These are phyloP conservation scores for Athelia sp. DNA, from an alignment of 1,284 basidiomycete genomes.

Conservation along the genomic window DNA sequence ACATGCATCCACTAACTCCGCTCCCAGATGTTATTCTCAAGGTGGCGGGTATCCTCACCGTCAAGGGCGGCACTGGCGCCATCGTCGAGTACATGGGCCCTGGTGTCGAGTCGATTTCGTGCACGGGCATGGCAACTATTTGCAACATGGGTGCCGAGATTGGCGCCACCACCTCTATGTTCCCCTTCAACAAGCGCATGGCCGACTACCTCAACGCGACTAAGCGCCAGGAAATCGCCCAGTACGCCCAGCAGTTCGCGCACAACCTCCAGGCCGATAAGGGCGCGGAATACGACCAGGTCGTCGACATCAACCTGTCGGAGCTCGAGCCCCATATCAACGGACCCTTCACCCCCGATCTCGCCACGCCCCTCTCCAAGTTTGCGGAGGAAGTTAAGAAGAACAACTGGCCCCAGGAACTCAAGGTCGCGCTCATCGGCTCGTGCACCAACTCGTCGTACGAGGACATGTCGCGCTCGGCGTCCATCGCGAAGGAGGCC, in stretches of 20 bases:
- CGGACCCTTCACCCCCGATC: slow-evolving; percentile 96
- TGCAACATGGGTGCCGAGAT: slow-evolving; percentile 99
- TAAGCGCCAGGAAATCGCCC: slow-evolving; percentile 83
- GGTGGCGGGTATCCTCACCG: slow-evolving; percentile 95
- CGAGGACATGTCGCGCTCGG: slow-evolving; percentile 99
- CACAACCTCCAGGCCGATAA: slow-evolving; percentile 92
- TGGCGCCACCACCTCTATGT: slow-evolving; percentile 96
- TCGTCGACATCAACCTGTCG: slow-evolving; percentile 92
- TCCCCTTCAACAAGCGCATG: slow-evolving; percentile 99
- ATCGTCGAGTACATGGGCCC: slow-evolving; percentile 94
- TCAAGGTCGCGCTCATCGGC: slow-evolving; percentile 97
- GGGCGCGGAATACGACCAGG: slow-evolving; percentile 90
- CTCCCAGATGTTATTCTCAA: slow-evolving; percentile 87
- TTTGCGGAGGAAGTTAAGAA: slow-evolving; percentile 91
- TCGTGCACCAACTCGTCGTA: slow-evolving; percentile 99
- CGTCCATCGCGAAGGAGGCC: slow-evolving; percentile 91
- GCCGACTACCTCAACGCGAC: slow-evolving; percentile 91
- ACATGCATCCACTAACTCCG: slow-evolving; percentile 1
- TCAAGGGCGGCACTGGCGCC: slow-evolving; percentile 97
- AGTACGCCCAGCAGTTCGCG: slow-evolving; percentile 86
- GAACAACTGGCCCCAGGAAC: slow-evolving; percentile 95
- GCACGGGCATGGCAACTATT: slow-evolving; percentile 99
- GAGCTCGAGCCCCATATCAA: slow-evolving; percentile 99
- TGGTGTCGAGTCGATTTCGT: slow-evolving; percentile 94
- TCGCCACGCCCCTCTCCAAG: slow-evolving; percentile 94